These are phyloP conservation scores for Musa schizocarpa DNA, from an alignment of 176 grass and related monocot genomes.

Conservation along the genomic window DNA sequence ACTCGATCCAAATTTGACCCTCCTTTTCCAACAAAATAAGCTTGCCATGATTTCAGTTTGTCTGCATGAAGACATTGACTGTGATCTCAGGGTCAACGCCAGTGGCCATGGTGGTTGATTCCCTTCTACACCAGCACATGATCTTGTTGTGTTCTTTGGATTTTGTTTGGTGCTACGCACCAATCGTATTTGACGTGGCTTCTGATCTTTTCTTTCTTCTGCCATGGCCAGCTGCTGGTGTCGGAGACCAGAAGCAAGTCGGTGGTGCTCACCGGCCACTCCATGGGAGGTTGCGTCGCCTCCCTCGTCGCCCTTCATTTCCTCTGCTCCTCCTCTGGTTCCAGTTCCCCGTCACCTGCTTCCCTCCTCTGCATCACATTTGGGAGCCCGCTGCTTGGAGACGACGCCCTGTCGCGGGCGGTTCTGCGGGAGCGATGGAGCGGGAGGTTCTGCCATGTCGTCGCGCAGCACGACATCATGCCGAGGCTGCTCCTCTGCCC, in stretches of 20 bases:
- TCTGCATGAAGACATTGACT: too few species aligned
- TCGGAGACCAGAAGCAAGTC: conserved; percentile 55
- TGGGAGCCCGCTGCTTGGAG: conserved; percentile 62
- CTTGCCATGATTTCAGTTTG: too few species aligned
- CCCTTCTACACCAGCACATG: too few species aligned
- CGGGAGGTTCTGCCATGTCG: conserved; percentile 72
- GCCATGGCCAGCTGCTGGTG: conserved; percentile 41
- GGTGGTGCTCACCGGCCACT: conserved; percentile 83
- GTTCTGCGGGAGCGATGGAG: conserved; percentile 64
- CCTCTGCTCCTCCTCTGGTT: conserved; percentile 50
- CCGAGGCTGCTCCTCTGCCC: conserved; percentile 87
- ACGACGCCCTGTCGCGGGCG: conserved; percentile 49
- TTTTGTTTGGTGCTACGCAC: too few species aligned
- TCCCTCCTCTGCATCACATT: conserved; percentile 72
- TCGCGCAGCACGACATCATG: conserved; percentile 59
- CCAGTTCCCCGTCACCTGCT: conserved; percentile 16
- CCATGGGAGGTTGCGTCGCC: conserved; percentile 57
- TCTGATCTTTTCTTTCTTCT: too few species aligned
- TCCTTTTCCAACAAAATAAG: too few species aligned
- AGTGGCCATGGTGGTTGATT: too few species aligned
- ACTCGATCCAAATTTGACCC: too few species aligned
- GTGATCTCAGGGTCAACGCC: too few species aligned
- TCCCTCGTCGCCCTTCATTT: conserved; percentile 58
- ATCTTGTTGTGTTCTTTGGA: too few species aligned
- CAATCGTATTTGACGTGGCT: too few species aligned